A percentile compares a stretch with the other conserved stretches of the same genome.
These are phyloP conservation scores for Pseudopyricularia javanii DNA, from an alignment of 2,329 filamentous ascomycete species.

Conservation along the genomic window DNA sequence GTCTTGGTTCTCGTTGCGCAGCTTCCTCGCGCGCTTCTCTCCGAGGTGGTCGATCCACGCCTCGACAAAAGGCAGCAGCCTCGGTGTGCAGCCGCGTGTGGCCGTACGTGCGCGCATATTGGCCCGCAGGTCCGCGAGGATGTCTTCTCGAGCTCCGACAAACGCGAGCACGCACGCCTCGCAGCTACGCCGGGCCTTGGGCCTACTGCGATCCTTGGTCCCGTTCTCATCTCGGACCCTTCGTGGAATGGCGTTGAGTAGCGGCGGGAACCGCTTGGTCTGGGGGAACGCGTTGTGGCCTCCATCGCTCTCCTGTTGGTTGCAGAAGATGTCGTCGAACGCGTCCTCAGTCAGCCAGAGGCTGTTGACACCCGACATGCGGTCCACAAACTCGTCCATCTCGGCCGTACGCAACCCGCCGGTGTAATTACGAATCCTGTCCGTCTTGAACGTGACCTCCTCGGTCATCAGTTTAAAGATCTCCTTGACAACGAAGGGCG, in stretches of 20 bases:
- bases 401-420: not conserved
- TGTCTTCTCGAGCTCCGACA: constrained; percentile 27
- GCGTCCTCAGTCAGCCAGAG: constrained; percentile 7
- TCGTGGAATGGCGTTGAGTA: constrained; percentile 1
- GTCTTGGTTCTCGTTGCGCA: not conserved
- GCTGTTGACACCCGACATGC: constrained; percentile 8
- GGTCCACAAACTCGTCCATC: constrained; percentile 9
- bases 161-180: constrained; percentile 40
- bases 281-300: not conserved
- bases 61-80: constrained; percentile 18
- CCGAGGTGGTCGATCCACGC: constrained; percentile 24
- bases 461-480: constrained; percentile 19
- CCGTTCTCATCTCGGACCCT: not conserved
- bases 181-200: constrained; percentile 18
- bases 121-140: constrained; percentile 32
- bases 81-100: constrained; percentile 3
- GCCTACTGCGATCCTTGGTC: not conserved
- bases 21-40: not conserved
- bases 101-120: constrained; percentile 24
- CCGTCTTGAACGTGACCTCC: constrained; percentile 8
- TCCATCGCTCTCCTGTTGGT: not conserved
- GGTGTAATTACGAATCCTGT: constrained; percentile 6
- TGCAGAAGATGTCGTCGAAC: constrained; percentile 4
- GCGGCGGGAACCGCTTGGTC: constrained; percentile 1
- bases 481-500: constrained; percentile 10